Base-by-base conservation (phyloP, 805 yeast genomes). In the Wickerhamiella brachini region DNA sequence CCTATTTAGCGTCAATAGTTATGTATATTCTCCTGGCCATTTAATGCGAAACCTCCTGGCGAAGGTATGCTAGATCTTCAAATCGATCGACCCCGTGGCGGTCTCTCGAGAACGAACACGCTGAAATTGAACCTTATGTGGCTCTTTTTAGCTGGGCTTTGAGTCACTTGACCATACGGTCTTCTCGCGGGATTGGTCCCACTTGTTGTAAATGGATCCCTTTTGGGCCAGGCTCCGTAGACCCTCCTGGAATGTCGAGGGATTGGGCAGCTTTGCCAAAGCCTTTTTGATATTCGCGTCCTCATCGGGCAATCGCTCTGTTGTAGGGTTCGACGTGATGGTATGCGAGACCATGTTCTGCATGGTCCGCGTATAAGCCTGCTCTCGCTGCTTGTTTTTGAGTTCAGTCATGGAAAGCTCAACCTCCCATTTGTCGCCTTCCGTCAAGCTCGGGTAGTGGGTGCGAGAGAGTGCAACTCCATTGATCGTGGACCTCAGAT, bases 341-440 rank as follows among this genome's bases (percentile, higher is more conserved):
- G 50, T 52, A 65, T 53, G 55, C 62, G 56, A 2, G 53, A 51
- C 45, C 61, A 49, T 50, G 60, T 65, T 31, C 57, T 63, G n/a
- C 57, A 52, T 37, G 62, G 54, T 48, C 59, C 63, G 7, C 51
- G 49, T 3, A 49, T 47, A 54, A 64, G 68, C 20, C 54, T 49
- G 5, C 44, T 47, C 15, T 49, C 46, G 44, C 5, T 49, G 51
- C 9, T 29, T 42, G 1, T 20, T 22, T 3, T 23, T 18, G 26
- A 56, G 31, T 31, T 39, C 51, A 38, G 15, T 54, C 15, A 73
- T 56, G 5, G 54, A 59, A 17, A 65, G 62, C 2, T 53, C 52
- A 1, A 68, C 64, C 5, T 53, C 58, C 77, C 78, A 74, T 9
- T 56, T 53, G n/a, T 57, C 62, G 4, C 48, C 43, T 13, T 56